A percentile compares a stretch with the other conserved stretches of the same genome.
Evolutionary conservation across 2,329 filamentous ascomycete genomes (phyloP).

Genomic region (Plenodomus biglobosus): DNA sequence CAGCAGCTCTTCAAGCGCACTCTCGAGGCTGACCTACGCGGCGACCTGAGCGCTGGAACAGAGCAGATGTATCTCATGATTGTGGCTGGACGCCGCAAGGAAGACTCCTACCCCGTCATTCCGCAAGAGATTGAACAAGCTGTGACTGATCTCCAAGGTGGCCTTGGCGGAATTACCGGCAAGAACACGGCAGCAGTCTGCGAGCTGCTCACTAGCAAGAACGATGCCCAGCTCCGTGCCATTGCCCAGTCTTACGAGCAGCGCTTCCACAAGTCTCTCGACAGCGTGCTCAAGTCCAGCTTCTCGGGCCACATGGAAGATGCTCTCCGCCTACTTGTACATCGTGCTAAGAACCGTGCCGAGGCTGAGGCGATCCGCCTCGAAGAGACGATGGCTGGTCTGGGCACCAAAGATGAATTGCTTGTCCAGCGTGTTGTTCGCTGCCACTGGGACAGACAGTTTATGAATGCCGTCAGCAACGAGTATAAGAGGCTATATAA

Average conservation of each 20-base stretch:
- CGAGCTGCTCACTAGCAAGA: conserved; percentile 73
- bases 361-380: conserved; percentile 79
- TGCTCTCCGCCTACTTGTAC: conserved; percentile 78
- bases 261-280: conserved; percentile 69
- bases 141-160: conserved; percentile 73
- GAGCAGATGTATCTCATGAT: conserved; percentile 83
- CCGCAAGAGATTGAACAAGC: conserved; percentile 75
- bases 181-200: conserved; percentile 78
- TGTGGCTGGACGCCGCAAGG: conserved; percentile 69
- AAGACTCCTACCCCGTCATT: conserved; percentile 74
- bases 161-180: conserved; percentile 63
- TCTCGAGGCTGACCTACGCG: conserved; percentile 72
- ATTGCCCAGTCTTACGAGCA: conserved; percentile 74
- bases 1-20: conserved; percentile 64
- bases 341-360: conserved; percentile 74
- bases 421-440: conserved; percentile 77
- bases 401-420: conserved; percentile 82
- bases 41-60: conserved; percentile 83
- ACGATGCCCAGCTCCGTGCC: conserved; percentile 80
- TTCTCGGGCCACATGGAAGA: conserved; percentile 93
- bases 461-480: conserved; percentile 74
- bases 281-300: conserved; percentile 74
- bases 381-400: conserved; percentile 84
- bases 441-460: conserved; percentile 77
- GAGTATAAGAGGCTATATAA: conserved; percentile 74